Conservation (phyloP, 306 rosid genomes). For the Fagus crenata region DNA sequence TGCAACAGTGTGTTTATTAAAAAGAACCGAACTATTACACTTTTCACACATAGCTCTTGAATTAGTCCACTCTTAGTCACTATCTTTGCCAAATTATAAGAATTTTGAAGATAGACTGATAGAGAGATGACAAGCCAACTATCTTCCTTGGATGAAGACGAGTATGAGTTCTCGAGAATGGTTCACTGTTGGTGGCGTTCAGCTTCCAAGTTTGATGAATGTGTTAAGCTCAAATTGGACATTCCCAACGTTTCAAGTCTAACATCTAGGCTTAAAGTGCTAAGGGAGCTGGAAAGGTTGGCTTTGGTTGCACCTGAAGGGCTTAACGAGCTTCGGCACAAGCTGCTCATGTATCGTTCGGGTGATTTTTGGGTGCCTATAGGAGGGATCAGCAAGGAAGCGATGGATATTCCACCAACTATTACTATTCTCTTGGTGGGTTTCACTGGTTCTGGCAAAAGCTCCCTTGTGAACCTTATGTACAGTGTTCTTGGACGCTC, state of each 20-base stretch:
- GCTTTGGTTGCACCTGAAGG: conserved; percentile 37
- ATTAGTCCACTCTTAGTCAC: neutral
- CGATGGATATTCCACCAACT: conserved; percentile 37
- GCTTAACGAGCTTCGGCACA: conserved; percentile 37
- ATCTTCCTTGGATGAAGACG: conserved; percentile 27
- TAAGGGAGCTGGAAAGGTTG: conserved; percentile 46
- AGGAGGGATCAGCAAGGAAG: conserved; percentile 44
- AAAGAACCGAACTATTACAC: conserved; percentile 5
- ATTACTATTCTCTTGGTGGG: conserved; percentile 47
- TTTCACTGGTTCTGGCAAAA: conserved; percentile 44
- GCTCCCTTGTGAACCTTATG: conserved; percentile 47
- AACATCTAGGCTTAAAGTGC: conserved; percentile 29
- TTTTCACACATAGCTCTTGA: neutral
- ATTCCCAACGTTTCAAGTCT: conserved; percentile 27
- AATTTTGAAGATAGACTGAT: neutral
- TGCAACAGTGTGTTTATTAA: neutral
- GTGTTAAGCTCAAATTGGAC: conserved; percentile 21
- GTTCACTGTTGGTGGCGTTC: conserved; percentile 43
- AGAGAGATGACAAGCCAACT: conserved; percentile 22
- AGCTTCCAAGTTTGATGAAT: conserved; percentile 31
- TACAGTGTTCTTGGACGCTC: conserved; percentile 48
- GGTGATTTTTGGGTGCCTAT: conserved; percentile 49
- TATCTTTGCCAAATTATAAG: neutral
- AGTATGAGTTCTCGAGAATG: conserved; percentile 9
- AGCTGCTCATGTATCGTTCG: conserved; percentile 35